These are phyloP conservation scores for Prunella vulgaris DNA, from an alignment of 257 asterid genomes.

Conservation along the genomic window DNA sequence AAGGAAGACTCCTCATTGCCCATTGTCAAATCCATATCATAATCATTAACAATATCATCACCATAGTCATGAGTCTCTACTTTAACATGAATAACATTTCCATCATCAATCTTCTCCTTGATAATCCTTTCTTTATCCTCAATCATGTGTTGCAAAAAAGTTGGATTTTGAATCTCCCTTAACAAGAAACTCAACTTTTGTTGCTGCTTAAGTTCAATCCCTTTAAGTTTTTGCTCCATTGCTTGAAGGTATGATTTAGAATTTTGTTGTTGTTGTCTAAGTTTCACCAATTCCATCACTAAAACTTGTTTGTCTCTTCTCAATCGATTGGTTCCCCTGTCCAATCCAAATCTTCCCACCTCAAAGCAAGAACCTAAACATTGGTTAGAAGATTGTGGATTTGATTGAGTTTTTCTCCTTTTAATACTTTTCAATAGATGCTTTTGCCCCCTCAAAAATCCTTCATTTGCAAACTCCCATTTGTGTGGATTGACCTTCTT, in stretches of 20 bases:
- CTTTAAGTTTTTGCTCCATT: constrained; percentile 50
- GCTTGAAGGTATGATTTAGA: constrained; percentile 37
- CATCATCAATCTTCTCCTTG: constrained; percentile 26
- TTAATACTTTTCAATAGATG: constrained; percentile 32
- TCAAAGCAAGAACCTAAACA: constrained; percentile 40
- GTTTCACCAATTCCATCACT: constrained; percentile 56
- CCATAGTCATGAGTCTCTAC: constrained; percentile 1
- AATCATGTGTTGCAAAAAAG: constrained; percentile 41
- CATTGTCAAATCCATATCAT: constrained; percentile 16
- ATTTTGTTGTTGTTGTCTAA: constrained; percentile 63
- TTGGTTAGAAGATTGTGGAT: constrained; percentile 26
- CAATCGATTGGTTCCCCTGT: constrained; percentile 50
- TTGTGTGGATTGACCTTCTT: constrained; percentile 38
- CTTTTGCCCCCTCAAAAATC: constrained; percentile 37
- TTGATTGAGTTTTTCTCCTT: constrained; percentile 31
- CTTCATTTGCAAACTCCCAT: constrained; percentile 49
- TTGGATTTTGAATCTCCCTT: constrained; percentile 50
- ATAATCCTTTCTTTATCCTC: constrained; percentile 30
- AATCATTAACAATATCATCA: background rate
- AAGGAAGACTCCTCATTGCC: background rate
- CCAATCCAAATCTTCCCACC: constrained; percentile 60
- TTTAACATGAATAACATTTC: constrained; percentile 1
- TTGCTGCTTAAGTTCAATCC: constrained; percentile 53
- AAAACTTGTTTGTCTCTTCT: constrained; percentile 55
- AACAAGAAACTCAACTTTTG: constrained; percentile 61